Conservation (phyloP, 2,329 filamentous ascomycete genomes). For the Talaromyces piceae region DNA sequence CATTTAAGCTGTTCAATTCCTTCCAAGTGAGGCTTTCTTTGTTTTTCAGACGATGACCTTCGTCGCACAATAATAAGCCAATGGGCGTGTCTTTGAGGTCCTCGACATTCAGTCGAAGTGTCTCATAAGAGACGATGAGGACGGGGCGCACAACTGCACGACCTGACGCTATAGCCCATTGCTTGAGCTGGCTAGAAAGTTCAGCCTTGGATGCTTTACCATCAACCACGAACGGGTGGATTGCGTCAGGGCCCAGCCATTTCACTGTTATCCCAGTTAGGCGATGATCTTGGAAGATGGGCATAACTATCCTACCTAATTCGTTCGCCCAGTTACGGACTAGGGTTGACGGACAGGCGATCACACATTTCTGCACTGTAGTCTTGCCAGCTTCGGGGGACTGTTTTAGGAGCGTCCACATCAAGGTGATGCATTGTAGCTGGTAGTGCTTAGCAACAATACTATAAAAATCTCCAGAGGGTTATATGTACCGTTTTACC, state of each 20-base stretch:
- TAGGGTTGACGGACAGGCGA: slow-evolving; percentile 91
- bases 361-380: slow-evolving; percentile 93
- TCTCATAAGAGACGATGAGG: slow-evolving; percentile 97
- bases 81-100: slow-evolving; percentile 86
- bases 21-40: slow-evolving; percentile 93
- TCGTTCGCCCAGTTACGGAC: slow-evolving; percentile 99
- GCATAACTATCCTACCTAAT: slow-evolving; percentile 40
- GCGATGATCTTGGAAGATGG: neutral
- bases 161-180: slow-evolving; percentile 92
- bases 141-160: slow-evolving; percentile 83
- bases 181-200: slow-evolving; percentile 77
- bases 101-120: slow-evolving; percentile 80
- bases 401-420: slow-evolving; percentile 96
- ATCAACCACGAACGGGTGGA: slow-evolving; percentile 91
- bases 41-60: slow-evolving; percentile 94
- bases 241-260: slow-evolving; percentile 88
- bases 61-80: slow-evolving; percentile 87
- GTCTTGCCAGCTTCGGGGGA: slow-evolving; percentile 89
- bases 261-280: slow-evolving; percentile 52
- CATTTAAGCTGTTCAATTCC: slow-evolving; percentile 82
- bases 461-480: neutral
- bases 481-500: slow-evolving; percentile 64
- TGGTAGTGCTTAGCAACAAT: slow-evolving; percentile 14
- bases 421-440: slow-evolving; percentile 87
- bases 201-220: slow-evolving; percentile 95